Base-by-base conservation (phyloP, 257 asterid species). In the Coffea eugenioides region DNA sequence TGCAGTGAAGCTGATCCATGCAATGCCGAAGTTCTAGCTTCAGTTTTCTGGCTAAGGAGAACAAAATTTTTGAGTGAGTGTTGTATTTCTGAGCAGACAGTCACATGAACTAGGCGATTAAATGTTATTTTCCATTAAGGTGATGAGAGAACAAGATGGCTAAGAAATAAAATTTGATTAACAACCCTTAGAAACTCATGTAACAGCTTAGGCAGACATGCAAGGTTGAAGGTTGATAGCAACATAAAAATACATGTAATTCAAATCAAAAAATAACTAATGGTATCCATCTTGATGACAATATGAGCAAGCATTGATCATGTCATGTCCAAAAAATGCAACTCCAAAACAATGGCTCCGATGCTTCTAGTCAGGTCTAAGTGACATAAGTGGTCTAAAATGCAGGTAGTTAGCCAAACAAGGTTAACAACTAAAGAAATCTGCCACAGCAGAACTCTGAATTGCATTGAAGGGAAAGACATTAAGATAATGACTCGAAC, bases 1-100 rank as follows among this genome's bases (percentile, higher is more conserved):
- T 94, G 85, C 98, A 94, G 72, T 79, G 90, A 73, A 94, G 91
- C 78, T 88, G 91, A 66, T 87, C 92, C 88, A 93, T 83, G 87
- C 98, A 94, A 78, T 84, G 91, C 88, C 89, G 91, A 52, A 80
- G 82, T 87, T 93, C 98, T 80, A 75, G 87, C 94, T 94, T 94
- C 83, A 94, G 46, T 83, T 89, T 90, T 88, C 97, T 93, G 92
- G 80, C 74, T 79, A 75, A 79, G 57, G 80, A 80, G 67, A 86
- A 83, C 57, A 88, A 77, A 68, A 74, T 21, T 69, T 80, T 73
- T 72, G 85, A 76, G 79, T 61, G 31, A 73, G 75, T n/a, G 57
- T 31, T 80, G 56, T 20, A 75, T 10, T 75, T 25, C 62, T n/a
- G 16, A 74, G 20, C 65, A 59, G 65, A 59, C n/a, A 59, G n/a